Evolutionary conservation across 2,329 filamentous ascomycete genomes (phyloP), one percentile per base, ranked within the genome.

Genomic region (Colletotrichum eremochloae): DNA sequence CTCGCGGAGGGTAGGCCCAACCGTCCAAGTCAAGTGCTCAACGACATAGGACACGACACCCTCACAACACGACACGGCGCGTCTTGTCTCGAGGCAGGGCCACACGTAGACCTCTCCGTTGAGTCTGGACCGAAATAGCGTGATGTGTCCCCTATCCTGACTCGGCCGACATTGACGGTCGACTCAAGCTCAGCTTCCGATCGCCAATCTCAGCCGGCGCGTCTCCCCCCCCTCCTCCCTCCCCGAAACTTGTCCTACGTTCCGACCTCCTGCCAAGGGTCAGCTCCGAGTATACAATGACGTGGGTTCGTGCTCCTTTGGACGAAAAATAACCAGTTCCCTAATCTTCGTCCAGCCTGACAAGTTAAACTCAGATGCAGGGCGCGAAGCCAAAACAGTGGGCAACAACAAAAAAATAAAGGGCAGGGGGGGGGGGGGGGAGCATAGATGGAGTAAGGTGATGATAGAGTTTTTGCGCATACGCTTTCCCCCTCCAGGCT

Each of bases 251-350:
- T n/a, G n/a, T n/a, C n/a, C n/a, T 40, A 3, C 14, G 24, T 8
- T 46, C 18, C 36, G 31, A 44, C 44, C 20, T 46, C 14, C 38
- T 15, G 36, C 29, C 18, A 12, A 40, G 20, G 29, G 48, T 38
- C 36, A 40, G 42, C 31, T 38, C 11, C 24, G 42, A 58, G 31
- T 24, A 48, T n/a, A n/a, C 53, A 60, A 64, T 72, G 69, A 72
- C 65, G 69, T 64, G 69, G 60, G n/a, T 63, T 50, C 58, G 52
- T 11, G 53, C 63, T 56, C 60, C 60, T 72, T 72, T 44, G 60
- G 69, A 72, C 38, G 68, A 68, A 60, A 63, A 58, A 42, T 48
- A 6, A 5, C 20, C 63, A 11, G 14, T 46, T 44, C 42, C 50
- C 48, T 53, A 24, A 53, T 42, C 18, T 60, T 42, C 14, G 20